Evolutionary conservation across 306 rosid species (phyloP).

Genomic region (Hippophae tibetana): DNA sequence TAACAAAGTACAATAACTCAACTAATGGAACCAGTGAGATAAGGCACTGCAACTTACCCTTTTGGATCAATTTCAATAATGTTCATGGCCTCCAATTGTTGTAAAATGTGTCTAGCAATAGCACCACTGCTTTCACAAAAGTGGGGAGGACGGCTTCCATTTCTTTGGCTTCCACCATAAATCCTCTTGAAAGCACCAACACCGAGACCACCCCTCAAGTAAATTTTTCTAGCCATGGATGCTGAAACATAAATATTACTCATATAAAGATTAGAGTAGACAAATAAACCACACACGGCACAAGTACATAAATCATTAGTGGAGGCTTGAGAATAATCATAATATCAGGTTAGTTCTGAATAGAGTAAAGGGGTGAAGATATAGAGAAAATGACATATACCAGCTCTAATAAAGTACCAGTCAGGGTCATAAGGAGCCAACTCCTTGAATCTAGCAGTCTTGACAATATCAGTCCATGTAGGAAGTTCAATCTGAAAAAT

Average conservation of each 20-base stretch:
- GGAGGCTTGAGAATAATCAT: no score
- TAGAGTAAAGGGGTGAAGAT: not conserved
- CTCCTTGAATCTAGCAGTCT: slow-evolving; percentile 49
- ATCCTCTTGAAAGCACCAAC: slow-evolving; percentile 50
- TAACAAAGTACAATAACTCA: no score
- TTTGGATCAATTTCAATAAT: slow-evolving; percentile 34
- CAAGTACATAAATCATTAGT: no score
- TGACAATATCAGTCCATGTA: slow-evolving; percentile 46
- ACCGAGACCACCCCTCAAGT: slow-evolving; percentile 57
- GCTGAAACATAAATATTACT: slow-evolving; percentile 19
- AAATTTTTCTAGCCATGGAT: slow-evolving; percentile 56
- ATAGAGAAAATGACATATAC: not conserved
- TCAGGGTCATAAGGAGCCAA: slow-evolving; percentile 55
- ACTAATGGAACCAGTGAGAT: no score
- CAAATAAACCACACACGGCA: no score
- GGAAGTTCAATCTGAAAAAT: slow-evolving; percentile 38
- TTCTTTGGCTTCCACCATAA: slow-evolving; percentile 53
- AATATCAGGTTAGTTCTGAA: not conserved
- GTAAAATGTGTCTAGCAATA: slow-evolving; percentile 40
- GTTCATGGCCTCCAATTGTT: slow-evolving; percentile 32
- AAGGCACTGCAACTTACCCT: slow-evolving; percentile 25
- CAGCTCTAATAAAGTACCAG: not conserved
- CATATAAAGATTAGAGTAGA: no score
- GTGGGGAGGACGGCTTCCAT: slow-evolving; percentile 59
- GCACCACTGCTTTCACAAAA: slow-evolving; percentile 57